Base-by-base conservation (phyloP, 2,329 filamentous ascomycete species). In the Myriosclerotinia curreyana region DNA sequence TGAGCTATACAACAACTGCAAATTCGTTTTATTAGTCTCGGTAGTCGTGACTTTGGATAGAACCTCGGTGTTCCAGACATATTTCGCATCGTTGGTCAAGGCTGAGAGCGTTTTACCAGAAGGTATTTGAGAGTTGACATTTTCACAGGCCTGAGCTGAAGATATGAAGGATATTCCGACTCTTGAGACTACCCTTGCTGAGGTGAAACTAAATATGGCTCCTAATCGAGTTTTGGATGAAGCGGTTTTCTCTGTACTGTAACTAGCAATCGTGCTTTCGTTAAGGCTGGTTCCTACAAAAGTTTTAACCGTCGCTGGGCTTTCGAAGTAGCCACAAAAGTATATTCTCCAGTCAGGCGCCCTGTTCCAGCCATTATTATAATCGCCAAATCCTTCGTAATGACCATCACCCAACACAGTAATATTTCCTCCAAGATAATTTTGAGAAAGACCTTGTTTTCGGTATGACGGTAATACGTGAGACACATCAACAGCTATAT, bases 361-460 rank as follows among this genome's bases (percentile, higher is more conserved):
- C 42, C 81, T 77, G 65, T 89, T 89, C 86, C 86, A 89, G 17
- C 86, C 85, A 71, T 87, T 87, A 61, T 88, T 81, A 71, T 88
- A 89, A 1, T 81, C 81, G 0, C 86, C 86, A 54, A 77, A 80
- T 0, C 86, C 86, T 58, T 82, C 80, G 67, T 89, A 89, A 61
- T 80, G 80, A 0, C 79, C 78, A 1, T 79, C 77, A 22, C 82
- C 78, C 0, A 74, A 71, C 12, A 86, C 76, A 2, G 76, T 77
- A 31, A 89, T 82, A 54, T 79, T 80, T 0, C 86, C 86, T 17
- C 81, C 81, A 8, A 83, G 77, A 70, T 87, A 89, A 49, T 80
- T 78, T 71, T 89, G 86, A 15, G 82, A 82, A 40, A 86, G 78
- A 0, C 83, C 83, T 67, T 83, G 77, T 1, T 83, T 83, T 44